These are phyloP conservation scores for Candida sp. DNA, from an alignment of 1,139 yeast species.

Conservation along the genomic window DNA sequence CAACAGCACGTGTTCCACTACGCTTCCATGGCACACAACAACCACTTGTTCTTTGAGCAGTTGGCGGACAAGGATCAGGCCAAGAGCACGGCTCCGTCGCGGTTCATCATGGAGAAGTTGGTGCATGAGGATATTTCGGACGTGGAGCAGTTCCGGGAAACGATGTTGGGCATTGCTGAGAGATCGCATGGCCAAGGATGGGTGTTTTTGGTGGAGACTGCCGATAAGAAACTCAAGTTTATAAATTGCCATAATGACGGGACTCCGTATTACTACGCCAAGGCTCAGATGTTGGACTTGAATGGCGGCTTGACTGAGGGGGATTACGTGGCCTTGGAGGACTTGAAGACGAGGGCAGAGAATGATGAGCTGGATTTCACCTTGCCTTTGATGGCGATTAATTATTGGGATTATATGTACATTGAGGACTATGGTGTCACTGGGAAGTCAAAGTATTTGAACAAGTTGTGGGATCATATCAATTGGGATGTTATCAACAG, in stretches of 20 bases:
- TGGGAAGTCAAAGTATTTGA: slow-evolving; percentile 76
- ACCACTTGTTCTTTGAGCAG: slow-evolving; percentile 86
- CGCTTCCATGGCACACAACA: slow-evolving; percentile 93
- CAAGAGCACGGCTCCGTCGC: slow-evolving; percentile 47
- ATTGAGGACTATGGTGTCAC: slow-evolving; percentile 80
- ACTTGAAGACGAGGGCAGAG: slow-evolving; percentile 49
- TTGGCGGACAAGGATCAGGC: slow-evolving; percentile 43
- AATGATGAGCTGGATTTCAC: slow-evolving; percentile 63
- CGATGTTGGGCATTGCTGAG: slow-evolving; percentile 59
- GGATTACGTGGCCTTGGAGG: slow-evolving; percentile 51
- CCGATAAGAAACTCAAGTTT: slow-evolving; percentile 67
- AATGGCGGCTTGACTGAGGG: slow-evolving; percentile 68
- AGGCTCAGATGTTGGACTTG: slow-evolving; percentile 77
- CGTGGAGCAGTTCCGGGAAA: slow-evolving; percentile 57
- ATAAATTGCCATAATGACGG: slow-evolving; percentile 83
- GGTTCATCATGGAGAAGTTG: slow-evolving; percentile 48
- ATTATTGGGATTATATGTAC: slow-evolving; percentile 90
- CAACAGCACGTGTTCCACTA: slow-evolving; percentile 78
- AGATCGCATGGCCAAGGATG: slow-evolving; percentile 76
- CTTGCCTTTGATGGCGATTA: slow-evolving; percentile 79
- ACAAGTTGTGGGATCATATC: slow-evolving; percentile 76
- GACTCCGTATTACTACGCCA: slow-evolving; percentile 82
- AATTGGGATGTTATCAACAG: slow-evolving; percentile 87
- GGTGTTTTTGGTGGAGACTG: slow-evolving; percentile 83
- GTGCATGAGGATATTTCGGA: slow-evolving; percentile 39